Evolutionary conservation across 2,329 filamentous ascomycete genomes (phyloP).

Genomic region (Neonectria hederae): DNA sequence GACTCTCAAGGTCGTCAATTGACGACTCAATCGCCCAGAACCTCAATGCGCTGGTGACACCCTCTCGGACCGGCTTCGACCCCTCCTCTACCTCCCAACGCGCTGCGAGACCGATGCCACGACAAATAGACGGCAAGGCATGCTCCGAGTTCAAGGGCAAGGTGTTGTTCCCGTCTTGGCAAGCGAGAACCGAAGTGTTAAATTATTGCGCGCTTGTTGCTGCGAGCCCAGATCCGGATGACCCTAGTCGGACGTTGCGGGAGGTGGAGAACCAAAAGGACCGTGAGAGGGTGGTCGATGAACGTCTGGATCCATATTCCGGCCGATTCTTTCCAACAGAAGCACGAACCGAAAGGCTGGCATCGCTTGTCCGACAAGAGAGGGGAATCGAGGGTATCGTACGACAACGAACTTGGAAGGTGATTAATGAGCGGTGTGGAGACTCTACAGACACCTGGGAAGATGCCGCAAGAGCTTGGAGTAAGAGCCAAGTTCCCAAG

Average conservation of each 20-base stretch:
- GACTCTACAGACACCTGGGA: constrained; percentile 69
- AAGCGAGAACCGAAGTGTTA: constrained; percentile 81
- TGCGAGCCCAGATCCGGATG: constrained; percentile 85
- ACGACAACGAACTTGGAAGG: constrained; percentile 80
- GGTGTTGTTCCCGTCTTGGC: constrained; percentile 90
- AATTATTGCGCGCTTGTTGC: constrained; percentile 91
- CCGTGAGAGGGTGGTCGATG: constrained; percentile 80
- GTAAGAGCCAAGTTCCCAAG: constrained; percentile 45
- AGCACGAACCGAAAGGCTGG: constrained; percentile 81
- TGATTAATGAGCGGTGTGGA: constrained; percentile 80
- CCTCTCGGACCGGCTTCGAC: constrained; percentile 77
- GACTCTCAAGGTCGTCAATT: constrained; percentile 82
- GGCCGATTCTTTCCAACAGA: constrained; percentile 83
- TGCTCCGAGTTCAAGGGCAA: constrained; percentile 79
- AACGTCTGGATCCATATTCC: constrained; percentile 92
- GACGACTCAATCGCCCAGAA: constrained; percentile 96
- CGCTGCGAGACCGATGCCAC: constrained; percentile 58
- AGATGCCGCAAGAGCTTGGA: constrained; percentile 71
- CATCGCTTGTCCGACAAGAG: constrained; percentile 77
- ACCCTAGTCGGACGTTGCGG: constrained; percentile 77
- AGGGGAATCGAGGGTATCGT: constrained; percentile 81
- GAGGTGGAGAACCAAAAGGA: constrained; percentile 76
- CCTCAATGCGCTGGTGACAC: constrained; percentile 87
- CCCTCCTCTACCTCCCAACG: constrained; percentile 77
- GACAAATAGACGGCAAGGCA: constrained; percentile 66